Evolutionary conservation across 805 yeast genomes (phyloP), one percentile per base, ranked within the genome.

Genomic region (Wickerhamiella shivajii): DNA sequence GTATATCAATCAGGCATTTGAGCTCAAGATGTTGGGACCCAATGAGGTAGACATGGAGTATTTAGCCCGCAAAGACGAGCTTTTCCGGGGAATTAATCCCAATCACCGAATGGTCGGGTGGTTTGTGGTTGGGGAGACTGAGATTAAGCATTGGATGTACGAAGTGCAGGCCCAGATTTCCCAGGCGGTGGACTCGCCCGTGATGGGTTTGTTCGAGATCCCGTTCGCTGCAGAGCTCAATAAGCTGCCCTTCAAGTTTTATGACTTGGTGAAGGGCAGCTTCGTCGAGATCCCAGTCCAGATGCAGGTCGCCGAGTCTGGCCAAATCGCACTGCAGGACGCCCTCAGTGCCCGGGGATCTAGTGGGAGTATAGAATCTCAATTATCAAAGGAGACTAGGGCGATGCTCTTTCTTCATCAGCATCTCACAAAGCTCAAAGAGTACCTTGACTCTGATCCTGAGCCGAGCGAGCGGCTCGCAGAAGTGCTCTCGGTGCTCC

Each of bases 71-170:
- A 50, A 47, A 24, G 33, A 45, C 11, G 46, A 44, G 27, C 47
- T 52, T 18, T 51, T 51, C 42, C 37, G 24, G 49, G 41, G 44
- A 6, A 45, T 50, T 13, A 49, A 50, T 38, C 55, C 57, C 3
- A 40, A 41, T 9, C 45, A 51, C 17, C 53, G 54, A 6, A 38
- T 55, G 10, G 34, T 56, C 9, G 60, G 60, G 6, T 50, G 56
- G 56, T 56, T 51, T 34, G 38, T 43, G 17, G 42, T 52, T 3
- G 44, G 29, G 8, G 23, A n/a, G 13, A 10, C 16, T 31, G 13
- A n/a, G 12, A 22, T 32, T 15, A 36, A 33, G 19, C 34, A 30
- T 23, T 34, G 41, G 42, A 34, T 30, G 32, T 6, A 24, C 36
- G 13, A 21, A 8, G 25, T 49, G 13, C 44, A 44, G 22, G 29